Evolutionary conservation across 257 asterid species (phyloP), one percentile per base, ranked within the genome.

Genomic region (Marsdenia floribunda): DNA sequence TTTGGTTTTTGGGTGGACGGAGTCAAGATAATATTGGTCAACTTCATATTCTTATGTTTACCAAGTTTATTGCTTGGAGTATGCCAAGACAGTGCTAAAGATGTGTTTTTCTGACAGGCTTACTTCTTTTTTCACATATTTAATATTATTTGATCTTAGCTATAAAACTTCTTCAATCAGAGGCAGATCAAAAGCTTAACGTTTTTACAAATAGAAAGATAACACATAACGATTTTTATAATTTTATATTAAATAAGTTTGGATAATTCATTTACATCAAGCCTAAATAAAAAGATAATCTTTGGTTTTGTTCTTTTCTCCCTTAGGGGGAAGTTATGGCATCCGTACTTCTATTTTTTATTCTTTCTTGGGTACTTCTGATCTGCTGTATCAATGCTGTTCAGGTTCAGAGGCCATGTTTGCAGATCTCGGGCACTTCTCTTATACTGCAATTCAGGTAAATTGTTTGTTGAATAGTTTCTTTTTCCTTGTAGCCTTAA

Each of bases 381-480:
- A 77, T 74, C 29, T 47, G 59, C 59, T 44, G 6, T 49, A 54
- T 24, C 18, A 44, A 38, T 54, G 3, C 42, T 33, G 29, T 70
- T 79, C 94, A 93, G 98, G 98, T 50, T 91, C 97, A 3, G 98
- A 93, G 83, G 98, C 98, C 70, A 93, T 93, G 98, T 93, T 93
- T 84, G 98, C 98, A 11, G 97, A 93, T 83, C 97, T 93, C 37
- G 98, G 98, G 77, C 98, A 93, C 82, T 93, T 93, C 81, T 91
- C 97, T 19, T 81, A 93, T 76, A 79, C 90, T 75, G 98, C 98
- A 73, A 93, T 93, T 84, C 97, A 91, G 91, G 98, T 93, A 73
- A 70, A 70, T 67, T 73, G 49, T 33, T 19, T 68, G 16, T 47
- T 16, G 10, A 52, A 71, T 69, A 35, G 42, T 69, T 13, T 21